These are phyloP conservation scores for Boletus reticulatus DNA, from an alignment of 768 basidiomycete genomes.

Conservation along the genomic window DNA sequence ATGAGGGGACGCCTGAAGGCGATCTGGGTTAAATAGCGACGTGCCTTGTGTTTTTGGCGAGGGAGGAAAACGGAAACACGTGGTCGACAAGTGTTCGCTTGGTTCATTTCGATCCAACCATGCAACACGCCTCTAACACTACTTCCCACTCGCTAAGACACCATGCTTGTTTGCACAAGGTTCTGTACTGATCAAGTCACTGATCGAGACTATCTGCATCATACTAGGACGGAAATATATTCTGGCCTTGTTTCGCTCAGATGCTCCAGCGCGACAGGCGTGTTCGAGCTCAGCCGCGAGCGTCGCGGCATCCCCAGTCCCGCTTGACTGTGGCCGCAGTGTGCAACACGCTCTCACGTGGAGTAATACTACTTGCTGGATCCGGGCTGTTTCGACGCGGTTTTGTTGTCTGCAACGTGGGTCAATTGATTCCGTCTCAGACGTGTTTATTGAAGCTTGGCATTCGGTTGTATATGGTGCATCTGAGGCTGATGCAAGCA, in stretches of 20 bases:
- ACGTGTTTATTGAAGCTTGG: too few relatives aligned
- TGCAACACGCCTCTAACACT: too few relatives aligned
- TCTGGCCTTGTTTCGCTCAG: background rate
- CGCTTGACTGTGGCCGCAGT: too few relatives aligned
- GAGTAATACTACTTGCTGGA: background rate
- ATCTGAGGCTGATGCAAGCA: too few relatives aligned
- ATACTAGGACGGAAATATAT: background rate
- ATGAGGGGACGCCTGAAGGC: background rate
- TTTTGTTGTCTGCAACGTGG: too few relatives aligned
- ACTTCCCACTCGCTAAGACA: background rate
- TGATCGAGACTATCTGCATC: background rate
- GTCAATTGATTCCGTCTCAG: too few relatives aligned
- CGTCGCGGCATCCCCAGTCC: background rate
- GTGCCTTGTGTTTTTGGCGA: conserved; percentile 30
- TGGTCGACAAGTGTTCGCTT: background rate
- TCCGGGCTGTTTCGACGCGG: too few relatives aligned
- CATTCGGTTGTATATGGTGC: background rate
- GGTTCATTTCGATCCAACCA: too few relatives aligned
- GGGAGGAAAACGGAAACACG: conserved; percentile 12
- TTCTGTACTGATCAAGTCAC: background rate
- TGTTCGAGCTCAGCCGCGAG: background rate
- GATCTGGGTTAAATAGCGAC: conserved; percentile 27
- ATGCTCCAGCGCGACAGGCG: background rate
- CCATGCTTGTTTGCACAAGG: background rate
- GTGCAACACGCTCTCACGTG: background rate